Percentiles rank a stretch among this genome's conserved stretches.
Evolutionary conservation across 1,284 basidiomycete species (phyloP).

Genomic region (Ustilago bromivora): DNA sequence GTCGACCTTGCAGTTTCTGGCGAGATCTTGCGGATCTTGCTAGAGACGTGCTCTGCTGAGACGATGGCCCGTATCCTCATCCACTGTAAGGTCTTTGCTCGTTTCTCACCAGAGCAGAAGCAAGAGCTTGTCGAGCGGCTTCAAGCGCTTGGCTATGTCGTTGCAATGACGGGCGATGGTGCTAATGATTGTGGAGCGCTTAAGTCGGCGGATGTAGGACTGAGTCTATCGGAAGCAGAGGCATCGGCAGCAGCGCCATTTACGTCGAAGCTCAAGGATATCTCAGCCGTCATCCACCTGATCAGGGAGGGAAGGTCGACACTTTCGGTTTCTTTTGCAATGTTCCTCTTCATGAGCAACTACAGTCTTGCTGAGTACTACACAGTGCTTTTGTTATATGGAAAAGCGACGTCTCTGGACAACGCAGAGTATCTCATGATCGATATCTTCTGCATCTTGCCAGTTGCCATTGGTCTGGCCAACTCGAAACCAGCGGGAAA

Average conservation of each 20-base stretch:
- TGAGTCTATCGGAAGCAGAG: slow-evolving; percentile 53
- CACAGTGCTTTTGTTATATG: slow-evolving; percentile 54
- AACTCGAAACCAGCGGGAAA: slow-evolving; percentile 32
- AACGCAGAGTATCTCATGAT: slow-evolving; percentile 60
- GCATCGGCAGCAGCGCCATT: slow-evolving; percentile 56
- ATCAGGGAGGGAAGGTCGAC: slow-evolving; percentile 50
- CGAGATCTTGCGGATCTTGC: slow-evolving; percentile 33
- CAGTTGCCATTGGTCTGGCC: slow-evolving; percentile 52
- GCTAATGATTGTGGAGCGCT: slow-evolving; percentile 58
- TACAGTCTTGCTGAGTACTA: slow-evolving; percentile 58
- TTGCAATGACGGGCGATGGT: slow-evolving; percentile 51
- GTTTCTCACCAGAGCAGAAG: slow-evolving; percentile 57
- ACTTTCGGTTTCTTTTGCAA: slow-evolving; percentile 34
- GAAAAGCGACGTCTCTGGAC: slow-evolving; percentile 46
- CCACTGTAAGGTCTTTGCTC: slow-evolving; percentile 47
- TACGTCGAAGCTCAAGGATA: slow-evolving; percentile 38
- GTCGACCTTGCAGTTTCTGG: slow-evolving; percentile 53
- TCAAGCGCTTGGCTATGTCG: slow-evolving; percentile 42
- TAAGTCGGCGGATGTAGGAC: slow-evolving; percentile 55
- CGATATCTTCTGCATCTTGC: slow-evolving; percentile 51
- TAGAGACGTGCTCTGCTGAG: slow-evolving; percentile 39
- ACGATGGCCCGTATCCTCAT: slow-evolving; percentile 49
- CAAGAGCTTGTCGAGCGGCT: slow-evolving; percentile 54
- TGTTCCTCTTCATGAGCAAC: slow-evolving; percentile 48
- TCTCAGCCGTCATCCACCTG: slow-evolving; percentile 34